Percentiles rank a stretch among this genome's conserved stretches.
Evolutionary conservation across 1,284 basidiomycete genomes (phyloP).

Genomic region (Heterobasidion annosum): DNA sequence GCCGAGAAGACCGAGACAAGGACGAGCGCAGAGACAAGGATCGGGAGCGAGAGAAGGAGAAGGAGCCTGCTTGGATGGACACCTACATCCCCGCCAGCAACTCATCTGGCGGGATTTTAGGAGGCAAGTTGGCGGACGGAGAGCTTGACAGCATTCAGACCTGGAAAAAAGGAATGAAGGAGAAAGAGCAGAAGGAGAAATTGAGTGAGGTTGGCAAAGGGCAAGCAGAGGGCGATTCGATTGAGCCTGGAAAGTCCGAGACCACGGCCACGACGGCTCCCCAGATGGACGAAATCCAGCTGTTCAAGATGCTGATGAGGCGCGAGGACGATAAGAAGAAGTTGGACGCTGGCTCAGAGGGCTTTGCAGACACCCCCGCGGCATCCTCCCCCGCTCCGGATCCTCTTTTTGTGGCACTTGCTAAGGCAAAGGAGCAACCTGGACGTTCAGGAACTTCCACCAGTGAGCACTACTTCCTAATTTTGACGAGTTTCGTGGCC

Average conservation of each 20-base stretch:
- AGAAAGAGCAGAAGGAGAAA: conserved; percentile 52
- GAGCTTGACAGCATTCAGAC: conserved; percentile 82
- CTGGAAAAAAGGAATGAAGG: conserved; percentile 84
- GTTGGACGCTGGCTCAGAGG: conserved; percentile 18
- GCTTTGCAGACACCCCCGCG: conserved; percentile 6
- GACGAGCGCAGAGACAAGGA: conserved; percentile 12
- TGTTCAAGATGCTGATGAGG: conserved; percentile 83
- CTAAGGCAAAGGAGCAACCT: background rate
- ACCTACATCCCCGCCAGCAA: conserved; percentile 62
- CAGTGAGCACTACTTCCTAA: too few relatives aligned
- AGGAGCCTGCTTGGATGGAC: conserved; percentile 89
- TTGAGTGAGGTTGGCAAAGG: conserved; percentile 1
- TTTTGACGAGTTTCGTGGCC: too few relatives aligned
- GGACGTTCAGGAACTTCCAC: too few relatives aligned
- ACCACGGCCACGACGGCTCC: conserved; percentile 13
- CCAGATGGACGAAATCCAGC: conserved; percentile 71
- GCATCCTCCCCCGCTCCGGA: conserved; percentile 5
- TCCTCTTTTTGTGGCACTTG: background rate
- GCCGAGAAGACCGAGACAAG: conserved; percentile 33
- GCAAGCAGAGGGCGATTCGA: background rate
- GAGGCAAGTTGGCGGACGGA: conserved; percentile 48
- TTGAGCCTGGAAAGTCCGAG: background rate
- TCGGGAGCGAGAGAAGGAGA: conserved; percentile 58
- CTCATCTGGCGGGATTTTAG: conserved; percentile 47
- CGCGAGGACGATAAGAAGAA: conserved; percentile 68